A percentile compares a stretch with the other conserved stretches of the same genome.
phyloP scores from a whole-genome alignment of 73 alveolate genomes.

The Paramecium biaurelia region DNA sequence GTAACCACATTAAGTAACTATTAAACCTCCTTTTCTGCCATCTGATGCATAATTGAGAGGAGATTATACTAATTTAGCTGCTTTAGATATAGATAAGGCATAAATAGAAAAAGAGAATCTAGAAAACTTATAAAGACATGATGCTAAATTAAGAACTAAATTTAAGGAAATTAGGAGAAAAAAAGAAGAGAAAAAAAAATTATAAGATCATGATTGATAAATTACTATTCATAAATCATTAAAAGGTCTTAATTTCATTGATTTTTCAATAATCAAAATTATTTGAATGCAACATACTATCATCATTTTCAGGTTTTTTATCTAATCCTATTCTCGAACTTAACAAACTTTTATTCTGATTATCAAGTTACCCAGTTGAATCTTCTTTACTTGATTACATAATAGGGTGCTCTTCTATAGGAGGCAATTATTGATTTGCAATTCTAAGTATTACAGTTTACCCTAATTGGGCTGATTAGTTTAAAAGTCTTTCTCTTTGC shows the following conservation, averaged over 20 bases:
- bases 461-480: background rate
- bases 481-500: background rate
- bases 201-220: background rate
- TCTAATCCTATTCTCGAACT: background rate
- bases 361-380: background rate
- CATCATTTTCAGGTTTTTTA: background rate
- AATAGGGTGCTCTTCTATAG: background rate
- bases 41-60: constrained; percentile 56
- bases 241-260: background rate
- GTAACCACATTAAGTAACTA: constrained; percentile 41
- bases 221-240: background rate
- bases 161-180: constrained; percentile 23
- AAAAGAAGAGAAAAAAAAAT: background rate
- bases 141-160: constrained; percentile 51
- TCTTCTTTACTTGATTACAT: background rate
- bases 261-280: background rate
- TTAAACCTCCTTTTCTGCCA: constrained; percentile 24
- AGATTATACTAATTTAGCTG: constrained; percentile 26
- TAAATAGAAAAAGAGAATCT: constrained; percentile 56
- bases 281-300: background rate
- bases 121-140: constrained; percentile 56
- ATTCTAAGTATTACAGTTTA: background rate
- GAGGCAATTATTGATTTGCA: background rate
- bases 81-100: constrained; percentile 40
- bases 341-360: background rate